Evolutionary conservation across 2,329 filamentous ascomycete genomes (phyloP).

Genomic region (Ceratocystiopsis sp.): DNA sequence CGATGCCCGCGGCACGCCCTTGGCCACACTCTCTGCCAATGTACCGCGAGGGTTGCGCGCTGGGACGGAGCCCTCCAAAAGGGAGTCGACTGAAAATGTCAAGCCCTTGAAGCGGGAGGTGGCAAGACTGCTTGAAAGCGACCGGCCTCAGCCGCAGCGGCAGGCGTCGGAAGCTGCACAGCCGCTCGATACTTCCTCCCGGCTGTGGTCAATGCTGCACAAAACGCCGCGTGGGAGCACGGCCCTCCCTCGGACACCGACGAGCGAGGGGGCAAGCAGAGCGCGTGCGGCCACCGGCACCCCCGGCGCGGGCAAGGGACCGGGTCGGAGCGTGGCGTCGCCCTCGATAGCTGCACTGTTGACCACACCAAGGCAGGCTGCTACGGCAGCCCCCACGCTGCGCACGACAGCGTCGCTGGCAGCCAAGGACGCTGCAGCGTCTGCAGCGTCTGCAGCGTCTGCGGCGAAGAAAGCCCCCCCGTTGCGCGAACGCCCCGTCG

Average conservation of each 20-base stretch:
- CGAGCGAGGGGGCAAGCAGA: too few species aligned
- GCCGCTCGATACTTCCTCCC: neutral
- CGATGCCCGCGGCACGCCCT: neutral
- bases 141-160: neutral
- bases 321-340: too few species aligned
- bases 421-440: neutral
- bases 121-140: slow-evolving; percentile 3
- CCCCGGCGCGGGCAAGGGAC: too few species aligned
- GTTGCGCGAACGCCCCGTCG: slow-evolving; percentile 26
- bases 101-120: slow-evolving; percentile 5
- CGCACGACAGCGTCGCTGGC: neutral
- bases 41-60: neutral
- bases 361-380: neutral
- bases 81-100: neutral
- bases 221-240: too few species aligned
- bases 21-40: slow-evolving; percentile 6
- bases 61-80: too few species aligned
- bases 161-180: too few species aligned
- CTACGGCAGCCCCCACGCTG: neutral
- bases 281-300: too few species aligned
- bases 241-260: too few species aligned
- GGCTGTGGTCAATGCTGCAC: slow-evolving; percentile 5
- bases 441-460: neutral
- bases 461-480: neutral
- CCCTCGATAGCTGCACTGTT: neutral